These are phyloP conservation scores for Dothideomycetes sp. DNA, from an alignment of 2,329 filamentous ascomycete species.

Conservation along the genomic window DNA sequence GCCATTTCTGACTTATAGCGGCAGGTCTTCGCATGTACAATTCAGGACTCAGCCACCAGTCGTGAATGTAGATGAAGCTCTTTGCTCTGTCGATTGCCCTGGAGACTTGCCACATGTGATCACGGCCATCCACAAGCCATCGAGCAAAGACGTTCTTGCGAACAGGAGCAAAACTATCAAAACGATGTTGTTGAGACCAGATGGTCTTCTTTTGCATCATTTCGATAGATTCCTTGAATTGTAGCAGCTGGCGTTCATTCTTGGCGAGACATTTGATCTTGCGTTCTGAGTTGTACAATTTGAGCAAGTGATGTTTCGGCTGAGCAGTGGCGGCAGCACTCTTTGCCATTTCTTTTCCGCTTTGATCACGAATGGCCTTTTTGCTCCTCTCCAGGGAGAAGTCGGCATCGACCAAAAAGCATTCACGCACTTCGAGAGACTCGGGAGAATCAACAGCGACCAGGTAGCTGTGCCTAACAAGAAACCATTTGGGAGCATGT, in stretches of 20 bases:
- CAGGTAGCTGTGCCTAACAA: conserved; percentile 95
- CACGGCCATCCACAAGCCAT: conserved; percentile 91
- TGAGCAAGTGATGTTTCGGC: conserved; percentile 71
- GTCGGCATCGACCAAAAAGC: conserved; percentile 87
- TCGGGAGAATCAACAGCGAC: conserved; percentile 98
- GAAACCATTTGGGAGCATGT: conserved; percentile 91
- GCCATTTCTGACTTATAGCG: conserved; percentile 96
- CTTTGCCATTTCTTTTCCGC: conserved; percentile 51
- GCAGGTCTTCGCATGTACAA: conserved; percentile 89
- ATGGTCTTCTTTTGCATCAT: conserved; percentile 74
- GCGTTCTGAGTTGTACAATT: conserved; percentile 81
- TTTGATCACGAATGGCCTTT: conserved; percentile 36
- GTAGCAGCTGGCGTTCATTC: conserved; percentile 77
- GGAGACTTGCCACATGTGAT: conserved; percentile 99
- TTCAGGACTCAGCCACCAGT: conserved; percentile 98
- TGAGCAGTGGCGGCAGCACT: conserved; percentile 49
- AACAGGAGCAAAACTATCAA: conserved; percentile 87
- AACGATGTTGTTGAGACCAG: conserved; percentile 77
- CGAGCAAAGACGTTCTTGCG: conserved; percentile 79
- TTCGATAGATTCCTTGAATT: conserved; percentile 87
- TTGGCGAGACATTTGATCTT: conserved; percentile 84
- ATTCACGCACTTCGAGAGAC: conserved; percentile 97
- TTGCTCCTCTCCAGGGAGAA: conserved; percentile 72
- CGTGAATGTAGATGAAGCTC: conserved; percentile 97
- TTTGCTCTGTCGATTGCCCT: conserved; percentile 93